These are phyloP conservation scores for Clarireedia monteithiana DNA, from an alignment of 2,329 filamentous ascomycete genomes.

Conservation along the genomic window DNA sequence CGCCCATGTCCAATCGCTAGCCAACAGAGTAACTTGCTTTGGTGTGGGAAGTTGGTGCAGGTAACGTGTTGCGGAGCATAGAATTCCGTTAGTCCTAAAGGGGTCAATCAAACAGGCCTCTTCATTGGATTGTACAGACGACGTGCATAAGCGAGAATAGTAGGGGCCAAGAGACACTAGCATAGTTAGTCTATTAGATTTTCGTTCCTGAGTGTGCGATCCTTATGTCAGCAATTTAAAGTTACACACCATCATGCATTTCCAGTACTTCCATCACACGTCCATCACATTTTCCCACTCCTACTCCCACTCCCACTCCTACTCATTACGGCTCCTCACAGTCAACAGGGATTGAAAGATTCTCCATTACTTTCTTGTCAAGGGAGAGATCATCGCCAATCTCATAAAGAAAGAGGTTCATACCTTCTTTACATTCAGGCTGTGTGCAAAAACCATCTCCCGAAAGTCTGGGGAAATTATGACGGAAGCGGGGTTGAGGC, in stretches of 20 bases:
- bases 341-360: too few species aligned
- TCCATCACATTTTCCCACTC: too few species aligned
- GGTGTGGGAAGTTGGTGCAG: not conserved
- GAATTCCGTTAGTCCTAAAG: not conserved
- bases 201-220: not conserved
- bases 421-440: not conserved
- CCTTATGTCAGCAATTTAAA: slow-evolving; percentile 2
- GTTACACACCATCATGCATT: not conserved
- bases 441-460: not conserved
- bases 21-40: not conserved
- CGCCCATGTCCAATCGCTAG: not conserved
- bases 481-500: slow-evolving; percentile 1
- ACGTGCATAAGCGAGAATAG: slow-evolving; percentile 8
- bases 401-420: not conserved
- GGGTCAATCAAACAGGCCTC: not conserved
- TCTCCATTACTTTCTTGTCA: not conserved
- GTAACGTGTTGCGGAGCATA: slow-evolving; percentile 5
- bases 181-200: not conserved
- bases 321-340: too few species aligned
- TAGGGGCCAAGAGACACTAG: not conserved
- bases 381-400: not conserved
- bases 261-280: not conserved
- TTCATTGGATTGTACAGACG: slow-evolving; percentile 5
- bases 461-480: slow-evolving; percentile 9
- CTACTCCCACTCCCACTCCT: too few species aligned